These are phyloP conservation scores for Thalassiosira profunda DNA, from an alignment of 108 stramenopile species.

Conservation along the genomic window DNA sequence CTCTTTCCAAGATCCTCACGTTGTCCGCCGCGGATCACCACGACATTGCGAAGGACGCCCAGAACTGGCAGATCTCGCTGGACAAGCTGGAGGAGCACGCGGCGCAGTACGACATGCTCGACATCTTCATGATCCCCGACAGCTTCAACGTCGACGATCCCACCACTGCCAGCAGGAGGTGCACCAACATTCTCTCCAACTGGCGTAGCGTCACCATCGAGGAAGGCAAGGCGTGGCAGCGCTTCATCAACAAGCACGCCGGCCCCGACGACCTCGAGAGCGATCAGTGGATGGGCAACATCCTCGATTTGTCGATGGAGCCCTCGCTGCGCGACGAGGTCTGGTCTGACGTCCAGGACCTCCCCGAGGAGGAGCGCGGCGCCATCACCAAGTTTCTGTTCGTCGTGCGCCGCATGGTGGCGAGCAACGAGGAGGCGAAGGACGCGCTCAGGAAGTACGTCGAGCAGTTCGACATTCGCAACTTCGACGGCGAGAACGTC, in stretches of 20 bases:
- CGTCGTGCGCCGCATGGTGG: not conserved
- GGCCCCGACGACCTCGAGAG: not conserved
- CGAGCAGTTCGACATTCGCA: not conserved
- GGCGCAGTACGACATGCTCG: not conserved
- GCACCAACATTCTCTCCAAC: not conserved
- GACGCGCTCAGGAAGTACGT: not conserved
- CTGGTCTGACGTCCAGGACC: not conserved
- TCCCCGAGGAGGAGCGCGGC: not conserved
- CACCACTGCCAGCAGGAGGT: not conserved
- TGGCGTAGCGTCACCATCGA: not conserved
- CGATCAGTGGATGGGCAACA: not conserved
- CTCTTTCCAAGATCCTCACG: not conserved
- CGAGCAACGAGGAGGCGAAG: not conserved
- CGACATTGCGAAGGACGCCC: slow-evolving; percentile 3
- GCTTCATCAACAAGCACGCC: not conserved
- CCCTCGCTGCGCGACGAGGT: not conserved
- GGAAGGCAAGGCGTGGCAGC: not conserved
- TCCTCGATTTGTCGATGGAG: not conserved
- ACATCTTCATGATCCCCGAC: not conserved
- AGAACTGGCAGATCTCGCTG: slow-evolving; percentile 2
- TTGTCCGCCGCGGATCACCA: not conserved
- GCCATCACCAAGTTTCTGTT: not conserved
- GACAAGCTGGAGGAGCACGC: not conserved
- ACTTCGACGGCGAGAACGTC: slow-evolving; percentile 3
- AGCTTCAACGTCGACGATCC: not conserved